phyloP scores from a whole-genome alignment of 805 yeast genomes.

The Lipomyces yamadae region DNA sequence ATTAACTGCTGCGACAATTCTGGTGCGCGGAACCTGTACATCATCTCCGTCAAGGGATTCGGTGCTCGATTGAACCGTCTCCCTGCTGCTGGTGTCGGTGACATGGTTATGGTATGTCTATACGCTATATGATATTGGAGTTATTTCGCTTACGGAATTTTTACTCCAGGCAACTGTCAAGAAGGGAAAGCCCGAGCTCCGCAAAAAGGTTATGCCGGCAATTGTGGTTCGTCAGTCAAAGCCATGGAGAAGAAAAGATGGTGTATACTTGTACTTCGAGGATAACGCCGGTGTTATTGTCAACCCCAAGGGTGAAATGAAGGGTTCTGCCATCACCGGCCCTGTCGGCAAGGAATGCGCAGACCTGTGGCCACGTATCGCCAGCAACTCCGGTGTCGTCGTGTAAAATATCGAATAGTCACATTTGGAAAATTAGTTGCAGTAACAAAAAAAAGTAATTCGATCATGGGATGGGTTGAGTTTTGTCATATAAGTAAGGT shows the following conservation, averaged over 20 bases:
- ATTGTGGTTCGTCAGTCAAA: conserved; percentile 98
- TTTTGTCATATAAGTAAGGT: neutral
- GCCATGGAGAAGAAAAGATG: conserved; percentile 99
- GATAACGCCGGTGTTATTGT: conserved; percentile 98
- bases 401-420: conserved; percentile 63
- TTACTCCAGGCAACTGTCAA: conserved; percentile 79
- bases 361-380: conserved; percentile 99
- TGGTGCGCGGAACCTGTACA: conserved; percentile 99
- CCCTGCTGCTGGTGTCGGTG: conserved; percentile 99
- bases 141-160: neutral
- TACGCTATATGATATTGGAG: neutral
- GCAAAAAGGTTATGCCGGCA: conserved; percentile 99
- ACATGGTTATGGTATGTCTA: conserved; percentile 80
- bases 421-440: neutral
- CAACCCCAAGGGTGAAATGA: conserved; percentile 99
- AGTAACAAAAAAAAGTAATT: neutral
- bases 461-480: conserved; percentile 3
- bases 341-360: conserved; percentile 99
- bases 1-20: conserved; percentile 99
- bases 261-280: conserved; percentile 99
- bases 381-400: conserved; percentile 99
- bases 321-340: conserved; percentile 99
- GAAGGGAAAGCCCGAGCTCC: conserved; percentile 99
- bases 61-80: conserved; percentile 99
- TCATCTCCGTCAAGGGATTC: conserved; percentile 97